Percentiles rank a stretch among this genome's conserved stretches.
These are phyloP conservation scores for Fusarium gaditjirri DNA, from an alignment of 2,329 filamentous ascomycete species.

Conservation along the genomic window DNA sequence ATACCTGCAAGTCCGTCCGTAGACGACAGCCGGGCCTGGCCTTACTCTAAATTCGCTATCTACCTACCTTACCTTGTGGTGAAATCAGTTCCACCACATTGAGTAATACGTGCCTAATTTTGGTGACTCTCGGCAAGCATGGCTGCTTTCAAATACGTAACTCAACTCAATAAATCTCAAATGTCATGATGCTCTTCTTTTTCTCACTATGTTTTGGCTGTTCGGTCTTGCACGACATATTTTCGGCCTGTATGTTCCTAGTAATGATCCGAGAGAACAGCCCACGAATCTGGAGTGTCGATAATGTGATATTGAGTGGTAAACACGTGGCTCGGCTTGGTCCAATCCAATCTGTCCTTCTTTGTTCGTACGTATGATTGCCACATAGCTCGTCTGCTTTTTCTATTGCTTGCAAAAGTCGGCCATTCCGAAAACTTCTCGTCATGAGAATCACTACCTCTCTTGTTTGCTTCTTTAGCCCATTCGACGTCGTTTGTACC, in stretches of 20 bases:
- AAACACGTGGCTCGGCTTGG: not conserved
- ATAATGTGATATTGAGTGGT: not conserved
- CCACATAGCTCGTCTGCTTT: not conserved
- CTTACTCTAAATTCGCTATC: too few species aligned
- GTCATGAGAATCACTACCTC: rapidly evolving
- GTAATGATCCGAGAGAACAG: not conserved
- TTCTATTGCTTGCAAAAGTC: not conserved
- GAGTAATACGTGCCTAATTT: too few species aligned
- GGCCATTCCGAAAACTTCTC: not conserved
- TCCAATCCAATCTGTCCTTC: not conserved
- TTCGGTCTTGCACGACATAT: too few species aligned
- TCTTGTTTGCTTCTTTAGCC: not conserved
- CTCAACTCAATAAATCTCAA: too few species aligned
- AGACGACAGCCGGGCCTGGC: too few species aligned
- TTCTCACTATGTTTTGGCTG: too few species aligned
- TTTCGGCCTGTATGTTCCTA: not conserved
- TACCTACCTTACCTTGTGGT: too few species aligned
- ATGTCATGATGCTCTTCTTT: too few species aligned
- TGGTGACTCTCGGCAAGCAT: too few species aligned
- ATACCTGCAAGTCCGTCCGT: too few species aligned
- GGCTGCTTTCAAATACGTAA: too few species aligned
- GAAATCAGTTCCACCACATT: too few species aligned
- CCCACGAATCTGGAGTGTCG: not conserved
- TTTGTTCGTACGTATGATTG: not conserved
- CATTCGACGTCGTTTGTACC: not conserved